Percentiles rank a stretch among this genome's conserved stretches.
Conservation (phyloP, 2,329 filamentous ascomycete species). For the Pseudopyricularia javanii region DNA sequence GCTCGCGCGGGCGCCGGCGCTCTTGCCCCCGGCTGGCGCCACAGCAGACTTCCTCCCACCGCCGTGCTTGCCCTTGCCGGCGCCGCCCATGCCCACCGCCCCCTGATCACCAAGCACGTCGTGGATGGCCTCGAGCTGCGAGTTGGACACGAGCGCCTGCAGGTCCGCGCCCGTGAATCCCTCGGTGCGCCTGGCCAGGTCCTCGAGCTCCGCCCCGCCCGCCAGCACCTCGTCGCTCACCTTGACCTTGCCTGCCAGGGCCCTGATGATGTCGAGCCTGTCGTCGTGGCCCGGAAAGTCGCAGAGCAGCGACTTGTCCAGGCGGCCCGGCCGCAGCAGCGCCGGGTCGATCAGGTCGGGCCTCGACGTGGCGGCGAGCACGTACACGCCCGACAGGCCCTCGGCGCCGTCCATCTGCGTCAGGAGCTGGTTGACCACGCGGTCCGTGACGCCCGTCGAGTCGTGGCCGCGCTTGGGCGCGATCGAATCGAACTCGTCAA, state of each 20-base stretch:
- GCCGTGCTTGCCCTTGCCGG: constrained; percentile 4
- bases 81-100: constrained; percentile 11
- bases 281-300: constrained; percentile 75
- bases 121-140: constrained; percentile 93
- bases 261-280: constrained; percentile 74
- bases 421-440: constrained; percentile 93
- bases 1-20: constrained; percentile 30
- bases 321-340: constrained; percentile 74
- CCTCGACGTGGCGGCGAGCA: constrained; percentile 83
- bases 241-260: constrained; percentile 71
- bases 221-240: constrained; percentile 54
- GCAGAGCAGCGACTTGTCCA: constrained; percentile 89
- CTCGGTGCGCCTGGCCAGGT: constrained; percentile 68
- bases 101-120: constrained; percentile 62
- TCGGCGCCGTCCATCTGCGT: constrained; percentile 99
- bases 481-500: constrained; percentile 97
- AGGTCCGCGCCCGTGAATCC: constrained; percentile 92
- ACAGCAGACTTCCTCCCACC: constrained; percentile 19
- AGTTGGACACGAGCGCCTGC: constrained; percentile 90
- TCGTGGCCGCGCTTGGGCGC: constrained; percentile 96
- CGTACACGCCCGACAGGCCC: constrained; percentile 87
- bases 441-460: constrained; percentile 93
- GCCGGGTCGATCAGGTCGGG: constrained; percentile 95
- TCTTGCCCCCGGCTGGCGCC: constrained; percentile 5
- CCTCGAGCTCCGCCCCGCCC: constrained; percentile 44